A percentile compares a stretch with the other conserved stretches of the same genome.
These are phyloP conservation scores for Skeletonema grethae DNA, from an alignment of 108 stramenopile genomes.

Conservation along the genomic window DNA sequence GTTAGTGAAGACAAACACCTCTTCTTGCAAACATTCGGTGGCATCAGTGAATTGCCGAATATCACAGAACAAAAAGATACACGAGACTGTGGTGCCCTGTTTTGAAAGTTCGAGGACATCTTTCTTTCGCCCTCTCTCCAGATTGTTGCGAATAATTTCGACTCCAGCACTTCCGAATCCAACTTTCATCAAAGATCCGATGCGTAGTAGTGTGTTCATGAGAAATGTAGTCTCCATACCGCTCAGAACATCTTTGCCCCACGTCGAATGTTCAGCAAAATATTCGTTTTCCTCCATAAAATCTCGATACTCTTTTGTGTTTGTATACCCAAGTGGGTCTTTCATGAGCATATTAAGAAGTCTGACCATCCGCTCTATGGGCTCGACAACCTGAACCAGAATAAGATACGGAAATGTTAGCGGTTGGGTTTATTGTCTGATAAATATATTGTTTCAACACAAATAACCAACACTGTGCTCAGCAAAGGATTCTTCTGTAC, in stretches of 20 bases:
- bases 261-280: conserved; percentile 53
- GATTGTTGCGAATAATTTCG: conserved; percentile 90
- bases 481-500: conserved; percentile 5
- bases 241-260: conserved; percentile 78
- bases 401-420: neutral
- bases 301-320: conserved; percentile 62
- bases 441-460: too few species aligned
- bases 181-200: conserved; percentile 93
- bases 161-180: conserved; percentile 96
- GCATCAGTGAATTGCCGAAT: conserved; percentile 95
- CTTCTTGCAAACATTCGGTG: conserved; percentile 93
- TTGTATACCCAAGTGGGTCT: conserved; percentile 84
- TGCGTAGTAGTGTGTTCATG: conserved; percentile 90
- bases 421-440: too few species aligned
- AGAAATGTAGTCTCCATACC: conserved; percentile 69
- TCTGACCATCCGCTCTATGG: conserved; percentile 82
- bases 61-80: conserved; percentile 95
- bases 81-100: conserved; percentile 77
- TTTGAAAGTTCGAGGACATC: conserved; percentile 70
- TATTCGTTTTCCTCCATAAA: conserved; percentile 67
- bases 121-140: conserved; percentile 69
- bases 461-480: neutral
- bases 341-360: conserved; percentile 75
- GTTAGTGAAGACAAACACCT: conserved; percentile 96
- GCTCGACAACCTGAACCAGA: conserved; percentile 62